Conservation (phyloP, 2,329 filamentous ascomycete genomes). For the Gremmenia infestans region DNA sequence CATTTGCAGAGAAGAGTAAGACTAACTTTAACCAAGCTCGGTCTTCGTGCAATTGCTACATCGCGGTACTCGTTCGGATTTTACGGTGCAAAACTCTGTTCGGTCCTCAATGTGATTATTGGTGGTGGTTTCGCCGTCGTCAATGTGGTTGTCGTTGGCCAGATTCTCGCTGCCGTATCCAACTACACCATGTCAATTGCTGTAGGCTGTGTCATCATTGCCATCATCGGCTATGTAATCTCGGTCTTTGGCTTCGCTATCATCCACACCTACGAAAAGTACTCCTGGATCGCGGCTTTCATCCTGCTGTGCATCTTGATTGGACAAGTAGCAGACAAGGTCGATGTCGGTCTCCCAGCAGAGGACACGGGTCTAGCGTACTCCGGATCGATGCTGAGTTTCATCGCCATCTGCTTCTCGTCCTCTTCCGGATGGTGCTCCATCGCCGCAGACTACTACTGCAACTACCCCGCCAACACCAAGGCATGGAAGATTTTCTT, state of each 20-base stretch:
- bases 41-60: conserved; percentile 40
- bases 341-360: conserved; percentile 35
- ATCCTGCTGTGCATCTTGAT: conserved; percentile 44
- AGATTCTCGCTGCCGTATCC: conserved; percentile 29
- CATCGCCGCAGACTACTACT: conserved; percentile 30
- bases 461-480: conserved; percentile 30
- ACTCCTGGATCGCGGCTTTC: conserved; percentile 44
- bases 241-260: conserved; percentile 34
- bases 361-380: conserved; percentile 31
- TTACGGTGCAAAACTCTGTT: conserved; percentile 44
- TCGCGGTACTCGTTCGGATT: conserved; percentile 46
- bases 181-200: conserved; percentile 38
- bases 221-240: conserved; percentile 25
- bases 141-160: conserved; percentile 42
- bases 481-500: conserved; percentile 30
- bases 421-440: conserved; percentile 29
- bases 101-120: conserved; percentile 41
- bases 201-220: conserved; percentile 32
- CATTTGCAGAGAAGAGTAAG: background rate
- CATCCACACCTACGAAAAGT: conserved; percentile 44
- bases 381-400: conserved; percentile 30
- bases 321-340: conserved; percentile 40
- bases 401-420: conserved; percentile 28
- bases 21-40: conserved; percentile 19
- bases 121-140: conserved; percentile 38